Conservation (phyloP, 208 protist genomes). For the Wallacemonas sp. region DNA sequence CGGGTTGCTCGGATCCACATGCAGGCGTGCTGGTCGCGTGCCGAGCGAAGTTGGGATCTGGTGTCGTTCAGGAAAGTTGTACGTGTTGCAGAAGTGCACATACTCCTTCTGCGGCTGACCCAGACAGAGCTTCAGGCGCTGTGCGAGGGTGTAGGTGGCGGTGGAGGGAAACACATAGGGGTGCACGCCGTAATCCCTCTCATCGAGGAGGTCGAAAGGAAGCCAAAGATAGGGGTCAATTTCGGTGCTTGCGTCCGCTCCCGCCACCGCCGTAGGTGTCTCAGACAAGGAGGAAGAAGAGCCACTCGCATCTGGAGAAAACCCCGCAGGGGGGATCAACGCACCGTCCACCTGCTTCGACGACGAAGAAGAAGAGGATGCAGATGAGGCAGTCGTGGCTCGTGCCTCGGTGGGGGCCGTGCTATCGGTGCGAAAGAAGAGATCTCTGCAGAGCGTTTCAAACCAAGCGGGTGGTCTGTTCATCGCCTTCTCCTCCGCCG, state of each 20-base stretch:
- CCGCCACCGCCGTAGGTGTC: no score
- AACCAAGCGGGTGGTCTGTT: conserved; percentile 74
- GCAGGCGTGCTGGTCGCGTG: conserved; percentile 68
- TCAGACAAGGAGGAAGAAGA: no score
- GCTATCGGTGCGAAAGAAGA: conserved; percentile 76
- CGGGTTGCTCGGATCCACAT: conserved; percentile 65
- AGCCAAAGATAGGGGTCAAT: conserved; percentile 79
- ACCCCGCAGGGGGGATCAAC: neutral
- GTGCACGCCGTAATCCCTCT: conserved; percentile 56
- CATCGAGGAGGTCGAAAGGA: conserved; percentile 80
- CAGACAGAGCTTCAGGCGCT: conserved; percentile 64
- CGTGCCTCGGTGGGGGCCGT: conserved; percentile 16
- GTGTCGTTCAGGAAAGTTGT: conserved; percentile 81
- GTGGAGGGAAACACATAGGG: conserved; percentile 71
- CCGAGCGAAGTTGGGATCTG: conserved; percentile 88
- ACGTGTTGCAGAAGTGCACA: conserved; percentile 88
- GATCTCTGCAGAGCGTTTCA: conserved; percentile 70
- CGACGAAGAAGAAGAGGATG: no score
- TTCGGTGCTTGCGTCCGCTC: no score
- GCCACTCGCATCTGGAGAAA: neutral
- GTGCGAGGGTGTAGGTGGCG: conserved; percentile 60
- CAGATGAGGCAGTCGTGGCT: no score
- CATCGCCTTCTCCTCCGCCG: conserved; percentile 16
- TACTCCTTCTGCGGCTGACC: conserved; percentile 75
- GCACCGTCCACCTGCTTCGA: conserved; percentile 35